Evolutionary conservation across 1,284 basidiomycete species (phyloP), one percentile per base, ranked within the genome.

Genomic region (Uromyces viciae-fabae): DNA sequence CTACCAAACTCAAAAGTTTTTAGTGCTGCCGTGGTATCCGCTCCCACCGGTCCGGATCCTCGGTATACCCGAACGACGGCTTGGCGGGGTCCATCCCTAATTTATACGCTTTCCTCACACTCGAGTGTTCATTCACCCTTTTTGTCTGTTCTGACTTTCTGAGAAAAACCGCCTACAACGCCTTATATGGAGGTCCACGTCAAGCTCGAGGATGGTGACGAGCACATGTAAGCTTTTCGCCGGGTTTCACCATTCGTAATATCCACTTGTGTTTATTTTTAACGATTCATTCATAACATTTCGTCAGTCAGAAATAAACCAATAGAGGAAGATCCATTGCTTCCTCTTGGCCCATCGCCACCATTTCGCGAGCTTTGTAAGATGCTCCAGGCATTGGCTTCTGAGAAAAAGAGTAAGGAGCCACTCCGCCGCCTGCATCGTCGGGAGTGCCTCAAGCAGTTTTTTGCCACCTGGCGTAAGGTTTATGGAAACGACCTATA

Each of bases 401-500:
- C 54, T 82, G 22, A 49, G 76, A 69, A 73, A 81, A 62, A 33
- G 33, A 36, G 56, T 73, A 8, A 28, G 54, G 1, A n/a, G 69
- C 11, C 81, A 76, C 1, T 79, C 49, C 28, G 82, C 82, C 43
- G 66, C 52, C 7, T 11, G 58, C 40, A 54, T 84, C 46, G 73
- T 42, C 42, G 42, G 40, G 46, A 54, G 17, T 83, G 33, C 79
- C 69, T 72, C 77, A 82, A 22, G 25, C 36, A 66, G 60, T 82
- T 66, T 49, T 64, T 52, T 36, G 49, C 86, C 78, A 74, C 84
- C 1, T 88, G 88, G 87, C 84, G 88, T 33, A 78, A 82, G 15
- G 84, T 86, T n/a, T 87, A 87, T 31, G 88, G 88, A 11, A 86
- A 86, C 62, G 88, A 89, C 81, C 82, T 88, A 49, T 88, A 88